A percentile compares a stretch with the other conserved stretches of the same genome.
These are phyloP conservation scores for Chenopodium berlandieri DNA, from an alignment of 148 eudicot genomes.

Conservation along the genomic window DNA sequence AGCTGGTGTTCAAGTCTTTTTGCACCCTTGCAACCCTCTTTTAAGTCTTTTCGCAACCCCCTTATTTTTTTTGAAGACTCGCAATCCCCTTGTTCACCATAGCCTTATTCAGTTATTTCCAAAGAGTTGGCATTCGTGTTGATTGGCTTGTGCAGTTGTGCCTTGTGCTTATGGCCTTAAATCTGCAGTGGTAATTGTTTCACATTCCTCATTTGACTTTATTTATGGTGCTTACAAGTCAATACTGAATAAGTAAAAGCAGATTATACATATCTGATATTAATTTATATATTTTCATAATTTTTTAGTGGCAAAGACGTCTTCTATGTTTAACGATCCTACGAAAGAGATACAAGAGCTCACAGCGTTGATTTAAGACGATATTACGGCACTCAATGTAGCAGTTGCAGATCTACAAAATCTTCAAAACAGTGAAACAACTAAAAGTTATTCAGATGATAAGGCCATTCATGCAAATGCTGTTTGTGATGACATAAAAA, in stretches of 20 bases:
- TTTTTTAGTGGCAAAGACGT: constrained; percentile 62
- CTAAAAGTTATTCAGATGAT: constrained; percentile 62
- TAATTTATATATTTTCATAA: neutral
- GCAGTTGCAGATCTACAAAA: constrained; percentile 78
- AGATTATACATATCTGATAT: neutral
- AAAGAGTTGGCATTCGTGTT: neutral
- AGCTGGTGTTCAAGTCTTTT: neutral
- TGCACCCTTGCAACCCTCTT: neutral
- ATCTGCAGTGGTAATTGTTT: neutral
- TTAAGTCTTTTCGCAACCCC: neutral
- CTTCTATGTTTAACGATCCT: constrained; percentile 87
- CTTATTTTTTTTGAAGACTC: too few relatives aligned
- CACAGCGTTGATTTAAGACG: constrained; percentile 59
- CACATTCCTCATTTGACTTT: neutral
- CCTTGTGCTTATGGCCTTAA: neutral
- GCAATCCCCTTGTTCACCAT: too few relatives aligned
- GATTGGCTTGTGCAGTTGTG: neutral
- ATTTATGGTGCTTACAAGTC: neutral
- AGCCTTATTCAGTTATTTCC: too few relatives aligned
- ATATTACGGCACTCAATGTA: constrained; percentile 63
- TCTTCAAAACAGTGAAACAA: constrained; percentile 56
- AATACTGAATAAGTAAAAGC: neutral
- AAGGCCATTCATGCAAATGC: constrained; percentile 61
- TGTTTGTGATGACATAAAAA: constrained; percentile 80
- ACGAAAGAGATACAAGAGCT: constrained; percentile 69